A percentile compares a stretch with the other conserved stretches of the same genome.
phyloP scores from a whole-genome alignment of 2,329 filamentous ascomycete genomes.

The Penicillium crustosum region DNA sequence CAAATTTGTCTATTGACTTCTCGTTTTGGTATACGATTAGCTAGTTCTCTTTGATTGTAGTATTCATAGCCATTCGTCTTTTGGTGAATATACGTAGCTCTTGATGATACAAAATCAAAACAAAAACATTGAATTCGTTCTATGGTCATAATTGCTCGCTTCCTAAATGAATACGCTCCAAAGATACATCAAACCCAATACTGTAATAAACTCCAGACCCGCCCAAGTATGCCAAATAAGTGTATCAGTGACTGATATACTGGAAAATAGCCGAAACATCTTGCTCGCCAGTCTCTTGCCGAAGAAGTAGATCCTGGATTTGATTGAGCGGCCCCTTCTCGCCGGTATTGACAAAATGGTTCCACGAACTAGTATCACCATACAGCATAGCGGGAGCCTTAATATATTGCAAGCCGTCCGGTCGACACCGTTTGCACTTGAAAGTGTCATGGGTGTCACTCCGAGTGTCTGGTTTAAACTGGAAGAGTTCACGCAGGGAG shows the following conservation, averaged over 20 bases:
- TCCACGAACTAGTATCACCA: constrained; percentile 98
- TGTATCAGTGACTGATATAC: constrained; percentile 82
- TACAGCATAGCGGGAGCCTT: constrained; percentile 96
- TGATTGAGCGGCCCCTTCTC: constrained; percentile 65
- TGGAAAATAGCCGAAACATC: constrained; percentile 96
- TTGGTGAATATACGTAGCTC: no score
- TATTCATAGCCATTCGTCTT: background rate
- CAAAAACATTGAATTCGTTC: background rate
- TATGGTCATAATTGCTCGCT: constrained; percentile 2
- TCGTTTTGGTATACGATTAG: no score
- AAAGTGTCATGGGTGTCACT: constrained; percentile 98
- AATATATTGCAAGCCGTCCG: constrained; percentile 80
- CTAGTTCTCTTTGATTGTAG: no score
- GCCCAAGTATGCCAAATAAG: background rate
- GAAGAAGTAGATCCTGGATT: constrained; percentile 87
- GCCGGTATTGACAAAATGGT: constrained; percentile 84
- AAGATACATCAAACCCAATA: background rate
- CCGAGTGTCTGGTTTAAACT: constrained; percentile 78
- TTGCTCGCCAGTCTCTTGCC: constrained; percentile 75
- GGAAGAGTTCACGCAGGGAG: constrained; percentile 87
- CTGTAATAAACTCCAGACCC: background rate
- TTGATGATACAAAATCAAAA: no score
- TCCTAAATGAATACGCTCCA: constrained; percentile 1
- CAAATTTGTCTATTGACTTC: background rate
- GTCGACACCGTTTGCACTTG: constrained; percentile 93